Evolutionary conservation across 768 basidiomycete species (phyloP).

Genomic region (Mycena venus): DNA sequence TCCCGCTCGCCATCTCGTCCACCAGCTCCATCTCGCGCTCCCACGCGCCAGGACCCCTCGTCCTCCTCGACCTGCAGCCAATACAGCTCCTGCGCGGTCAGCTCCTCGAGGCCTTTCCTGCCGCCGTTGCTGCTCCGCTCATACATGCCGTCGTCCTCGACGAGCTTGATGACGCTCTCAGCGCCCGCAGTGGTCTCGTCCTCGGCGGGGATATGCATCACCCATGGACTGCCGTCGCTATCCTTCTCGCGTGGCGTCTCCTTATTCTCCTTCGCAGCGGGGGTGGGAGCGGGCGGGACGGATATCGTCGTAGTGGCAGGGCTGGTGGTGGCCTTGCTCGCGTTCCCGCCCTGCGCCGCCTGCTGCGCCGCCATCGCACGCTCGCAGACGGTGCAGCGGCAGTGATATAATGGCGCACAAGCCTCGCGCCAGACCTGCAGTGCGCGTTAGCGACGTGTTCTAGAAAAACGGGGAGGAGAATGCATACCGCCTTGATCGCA

Average conservation of each 20-base stretch:
- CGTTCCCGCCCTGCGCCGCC: neutral
- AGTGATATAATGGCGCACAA: slow-evolving; percentile 20
- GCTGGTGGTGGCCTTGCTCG: neutral
- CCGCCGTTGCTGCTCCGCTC: neutral
- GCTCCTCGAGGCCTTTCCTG: neutral
- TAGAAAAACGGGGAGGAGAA: no score
- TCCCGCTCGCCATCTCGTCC: slow-evolving; percentile 13
- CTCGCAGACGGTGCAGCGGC: slow-evolving; percentile 16
- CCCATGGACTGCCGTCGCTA: slow-evolving; percentile 20
- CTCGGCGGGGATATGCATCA: slow-evolving; percentile 25
- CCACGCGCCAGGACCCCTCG: slow-evolving; percentile 42
- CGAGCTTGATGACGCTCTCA: slow-evolving; percentile 28
- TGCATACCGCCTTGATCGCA: neutral
- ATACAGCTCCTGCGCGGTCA: slow-evolving; percentile 38
- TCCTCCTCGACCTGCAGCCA: slow-evolving; percentile 50
- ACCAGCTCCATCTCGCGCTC: slow-evolving; percentile 35
- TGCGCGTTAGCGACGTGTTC: neutral
- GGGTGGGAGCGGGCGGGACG: neutral
- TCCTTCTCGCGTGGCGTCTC: slow-evolving; percentile 32
- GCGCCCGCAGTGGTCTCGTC: slow-evolving; percentile 21
- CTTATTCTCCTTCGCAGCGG: slow-evolving; percentile 35
- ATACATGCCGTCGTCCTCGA: slow-evolving; percentile 21
- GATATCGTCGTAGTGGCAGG: neutral
- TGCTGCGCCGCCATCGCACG: slow-evolving; percentile 16
- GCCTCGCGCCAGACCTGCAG: slow-evolving; percentile 18